Evolutionary conservation across 2,329 filamentous ascomycete species (phyloP).

Genomic region (Metarhizium humberi): DNA sequence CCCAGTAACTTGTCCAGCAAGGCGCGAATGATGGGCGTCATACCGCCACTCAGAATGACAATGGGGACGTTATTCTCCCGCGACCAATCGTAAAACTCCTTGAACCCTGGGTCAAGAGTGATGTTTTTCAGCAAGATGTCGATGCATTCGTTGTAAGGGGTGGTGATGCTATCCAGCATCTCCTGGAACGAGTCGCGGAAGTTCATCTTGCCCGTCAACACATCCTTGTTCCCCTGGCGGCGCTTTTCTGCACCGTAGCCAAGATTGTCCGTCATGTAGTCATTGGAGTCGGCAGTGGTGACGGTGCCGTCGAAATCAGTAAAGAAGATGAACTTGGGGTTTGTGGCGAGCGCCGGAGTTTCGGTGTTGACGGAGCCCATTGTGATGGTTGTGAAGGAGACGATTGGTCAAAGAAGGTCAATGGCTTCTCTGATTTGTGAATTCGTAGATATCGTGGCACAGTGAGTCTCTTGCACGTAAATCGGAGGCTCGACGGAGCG

Average conservation of each 20-base stretch:
- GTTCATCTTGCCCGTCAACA: conserved; percentile 58
- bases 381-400: conserved; percentile 9
- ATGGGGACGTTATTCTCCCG: conserved; percentile 77
- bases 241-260: conserved; percentile 71
- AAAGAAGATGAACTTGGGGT: conserved; percentile 94
- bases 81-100: conserved; percentile 78
- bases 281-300: conserved; percentile 60
- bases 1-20: conserved; percentile 74
- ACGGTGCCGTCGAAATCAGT: conserved; percentile 98
- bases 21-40: conserved; percentile 83
- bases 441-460: background rate
- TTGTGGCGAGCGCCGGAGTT: conserved; percentile 51
- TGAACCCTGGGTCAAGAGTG: conserved; percentile 80
- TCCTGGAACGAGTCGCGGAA: conserved; percentile 84
- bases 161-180: conserved; percentile 83
- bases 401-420: background rate
- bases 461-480: background rate
- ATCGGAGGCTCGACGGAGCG: background rate
- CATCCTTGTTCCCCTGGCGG: conserved; percentile 62
- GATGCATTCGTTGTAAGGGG: conserved; percentile 76
- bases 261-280: conserved; percentile 78
- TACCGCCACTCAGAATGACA: conserved; percentile 84
- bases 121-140: conserved; percentile 71
- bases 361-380: conserved; percentile 34
- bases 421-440: background rate